Base-by-base conservation (phyloP, 2,329 filamentous ascomycete species). In the Fusarium papillatum region DNA sequence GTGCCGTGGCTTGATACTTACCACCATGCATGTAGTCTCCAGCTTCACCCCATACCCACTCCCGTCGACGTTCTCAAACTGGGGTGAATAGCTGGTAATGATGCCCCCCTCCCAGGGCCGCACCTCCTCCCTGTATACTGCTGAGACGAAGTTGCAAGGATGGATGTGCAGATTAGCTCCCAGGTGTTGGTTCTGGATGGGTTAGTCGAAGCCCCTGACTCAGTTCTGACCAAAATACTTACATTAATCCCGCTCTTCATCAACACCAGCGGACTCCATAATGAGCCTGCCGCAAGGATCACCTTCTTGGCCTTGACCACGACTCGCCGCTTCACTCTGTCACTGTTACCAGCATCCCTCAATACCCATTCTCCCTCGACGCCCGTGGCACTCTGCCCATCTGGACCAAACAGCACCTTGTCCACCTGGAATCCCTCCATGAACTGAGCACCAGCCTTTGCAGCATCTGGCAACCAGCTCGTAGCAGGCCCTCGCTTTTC, bases 101-200 rank as follows among this genome's bases (percentile, higher is more conserved):
- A 96, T 96, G 3, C 92, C 90, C 19, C 95, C 88, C 82, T 93
- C 92, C 93, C 93, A 95, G 1, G 92, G 92, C n/a, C 88, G 89
- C 24, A 93, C 88, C 41, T 94, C 92, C 70, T 95, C 88, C 38
- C 93, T 87, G 82, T 93, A 95, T n/a, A 92, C 87, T 3, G 90
- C 94, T 6, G 83, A 82, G 8, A 92, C 78, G 11, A 87, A 81
- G 79, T 88, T 89, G 80, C 92, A 93, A 2, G 95, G 96, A 80
- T 98, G 96, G 1, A 98, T 83, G 79, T 97, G 88, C 5, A 98
- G 90, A 79, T 98, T 95, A 10, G 89, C 90, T 31, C 96, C 96
- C 73, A 98, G 93, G 68, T 98, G 93, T 6, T 88, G 88, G 81
- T 98, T 98, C 86, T 92, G 79, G 17, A 50, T 29, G 26, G 24